A percentile compares a stretch with the other conserved stretches of the same genome.
Conservation (phyloP, 2,329 filamentous ascomycete species). For the Fusarium udum region DNA sequence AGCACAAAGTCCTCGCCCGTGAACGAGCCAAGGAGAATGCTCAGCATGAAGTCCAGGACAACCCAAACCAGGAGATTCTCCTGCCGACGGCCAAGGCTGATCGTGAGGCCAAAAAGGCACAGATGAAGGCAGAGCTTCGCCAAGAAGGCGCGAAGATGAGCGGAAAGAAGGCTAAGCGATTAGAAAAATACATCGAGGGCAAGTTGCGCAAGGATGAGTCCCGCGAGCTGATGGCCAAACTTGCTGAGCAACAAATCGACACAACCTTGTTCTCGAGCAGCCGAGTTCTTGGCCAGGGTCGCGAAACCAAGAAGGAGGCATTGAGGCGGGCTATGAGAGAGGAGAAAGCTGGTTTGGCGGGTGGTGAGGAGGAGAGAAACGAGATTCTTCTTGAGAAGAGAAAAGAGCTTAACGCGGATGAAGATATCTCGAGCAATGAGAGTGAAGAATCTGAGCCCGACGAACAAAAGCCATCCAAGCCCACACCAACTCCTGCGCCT, state of each 20-base stretch:
- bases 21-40: conserved; percentile 60
- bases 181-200: conserved; percentile 80
- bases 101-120: conserved; percentile 64
- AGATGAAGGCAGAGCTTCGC: conserved; percentile 63
- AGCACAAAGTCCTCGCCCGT: conserved; percentile 75
- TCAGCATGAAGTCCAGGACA: conserved; percentile 51
- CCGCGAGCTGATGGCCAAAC: conserved; percentile 81
- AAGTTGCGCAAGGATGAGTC: conserved; percentile 97
- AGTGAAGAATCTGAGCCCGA: conserved; percentile 18
- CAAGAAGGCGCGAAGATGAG: conserved; percentile 64
- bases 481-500: not conserved
- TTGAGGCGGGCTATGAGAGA: conserved; percentile 71
- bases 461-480: not conserved
- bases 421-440: conserved; percentile 37
- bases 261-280: conserved; percentile 83
- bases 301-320: conserved; percentile 76
- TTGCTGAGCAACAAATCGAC: conserved; percentile 82
- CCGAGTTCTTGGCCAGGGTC: conserved; percentile 76
- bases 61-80: conserved; percentile 49
- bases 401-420: conserved; percentile 42
- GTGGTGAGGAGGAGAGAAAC: conserved; percentile 61
- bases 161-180: conserved; percentile 72
- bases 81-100: conserved; percentile 57
- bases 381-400: conserved; percentile 62
- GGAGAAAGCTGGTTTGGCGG: conserved; percentile 68